These are phyloP conservation scores for Thoreauomyces humboldtii DNA, from an alignment of 192 early-diverging fungal species.

Conservation along the genomic window DNA sequence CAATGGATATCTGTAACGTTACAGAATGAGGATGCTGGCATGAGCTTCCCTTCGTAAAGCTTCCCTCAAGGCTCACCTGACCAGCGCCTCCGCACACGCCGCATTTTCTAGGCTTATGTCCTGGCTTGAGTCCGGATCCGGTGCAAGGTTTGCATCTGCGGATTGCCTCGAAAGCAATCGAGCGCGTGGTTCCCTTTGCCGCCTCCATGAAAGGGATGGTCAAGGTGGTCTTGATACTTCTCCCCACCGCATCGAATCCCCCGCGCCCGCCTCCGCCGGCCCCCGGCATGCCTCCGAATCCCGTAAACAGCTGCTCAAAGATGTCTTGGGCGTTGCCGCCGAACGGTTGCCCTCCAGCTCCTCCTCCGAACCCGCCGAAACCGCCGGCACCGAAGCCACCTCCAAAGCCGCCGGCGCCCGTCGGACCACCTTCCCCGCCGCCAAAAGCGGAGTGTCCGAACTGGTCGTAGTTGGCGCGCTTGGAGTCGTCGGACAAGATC, in stretches of 20 bases:
- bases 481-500: conserved; percentile 88
- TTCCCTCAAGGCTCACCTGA: conserved; percentile 36
- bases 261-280: conserved; percentile 22
- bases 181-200: conserved; percentile 70
- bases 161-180: conserved; percentile 65
- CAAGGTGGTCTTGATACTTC: conserved; percentile 63
- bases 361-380: conserved; percentile 38
- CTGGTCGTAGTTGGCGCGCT: conserved; percentile 88
- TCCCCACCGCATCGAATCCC: conserved; percentile 44
- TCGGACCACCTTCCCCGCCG: conserved; percentile 35
- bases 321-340: conserved; percentile 61
- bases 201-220: conserved; percentile 90
- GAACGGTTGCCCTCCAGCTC: conserved; percentile 26
- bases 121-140: conserved; percentile 78
- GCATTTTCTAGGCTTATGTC: conserved; percentile 70
- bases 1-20: conserved; percentile 43
- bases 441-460: conserved; percentile 62
- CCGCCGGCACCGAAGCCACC: not conserved
- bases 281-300: conserved; percentile 46
- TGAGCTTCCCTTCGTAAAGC: not conserved
- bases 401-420: conserved; percentile 36
- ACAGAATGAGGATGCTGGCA: not conserved
- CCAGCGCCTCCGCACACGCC: conserved; percentile 79
- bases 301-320: conserved; percentile 74
- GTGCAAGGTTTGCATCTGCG: conserved; percentile 74